Base-by-base conservation (phyloP, 1,284 basidiomycete species). In the Sphaerobolus stellatus region DNA sequence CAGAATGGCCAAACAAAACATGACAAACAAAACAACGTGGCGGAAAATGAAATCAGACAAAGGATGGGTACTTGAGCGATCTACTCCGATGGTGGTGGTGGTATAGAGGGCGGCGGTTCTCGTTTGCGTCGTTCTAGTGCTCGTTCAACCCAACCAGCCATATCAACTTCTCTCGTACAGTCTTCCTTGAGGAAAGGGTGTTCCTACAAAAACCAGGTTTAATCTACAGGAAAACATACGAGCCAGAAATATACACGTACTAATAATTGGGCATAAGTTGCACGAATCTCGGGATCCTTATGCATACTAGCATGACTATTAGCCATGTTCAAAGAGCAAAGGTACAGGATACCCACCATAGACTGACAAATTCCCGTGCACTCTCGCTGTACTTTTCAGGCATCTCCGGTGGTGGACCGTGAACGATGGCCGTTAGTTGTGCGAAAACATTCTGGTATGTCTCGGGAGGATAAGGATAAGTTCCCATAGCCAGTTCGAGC, bases 381-480 rank as follows among this genome's bases (percentile, higher is more conserved):
- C 69, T 70, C 20, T 62, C 63, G 52, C 59, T 62, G 73, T 71
- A 77, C 5, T 58, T 33, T 45, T 75, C 62, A 2, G 95, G 94
- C 43, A 99, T 75, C 52, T 85, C 82, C 3, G 97, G 96, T 6
- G 95, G 86, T 47, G 94, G 88, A 1, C 95, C 97, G 62, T 98
- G 87, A 4, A 99, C 94, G 60, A 99, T 99, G 2, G 95, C 95
- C 28, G 90, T 92, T 38, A 99, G 76, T 73, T 99, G 94, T 2
- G 94, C 91, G 69, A 99, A 97, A 2, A 98, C 94, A 68, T 98
- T 98, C 53, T 87, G 84, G 69, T 97, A 99, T 3, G 94, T 96
- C 73, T 98, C 95, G n/a, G 95, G 95, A 27, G 96, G 96, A 68
- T 98, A 99, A 1, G 96, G 97, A 71, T 99, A 99, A 61, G 84